Base-by-base conservation (phyloP, 169 alveolate species). In the Sarcocystis neurona region DNA sequence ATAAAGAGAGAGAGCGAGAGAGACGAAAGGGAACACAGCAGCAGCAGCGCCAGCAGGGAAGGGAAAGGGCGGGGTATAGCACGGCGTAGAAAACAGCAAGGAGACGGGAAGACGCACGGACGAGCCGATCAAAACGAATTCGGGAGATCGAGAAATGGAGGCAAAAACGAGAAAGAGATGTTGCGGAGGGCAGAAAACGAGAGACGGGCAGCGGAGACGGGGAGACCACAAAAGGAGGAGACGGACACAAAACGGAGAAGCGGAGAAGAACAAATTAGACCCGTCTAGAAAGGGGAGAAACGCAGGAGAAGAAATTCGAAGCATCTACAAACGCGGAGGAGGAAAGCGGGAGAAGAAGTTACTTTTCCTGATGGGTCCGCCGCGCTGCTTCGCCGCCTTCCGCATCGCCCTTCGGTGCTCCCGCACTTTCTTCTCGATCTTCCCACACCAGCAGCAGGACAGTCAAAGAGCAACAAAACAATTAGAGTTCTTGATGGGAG, bases 341-440 rank as follows among this genome's bases (percentile, higher is more conserved):
- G 53, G 4, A 39, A n/a, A 15, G 18, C 89, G 48, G 27, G 50
- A 15, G 5, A 15, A 37, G 27, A 78, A 6, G 82, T 68, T 48
- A 85, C 90, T 85, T 27, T 70, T 32, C n/a, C 90, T 20, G 18
- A 85, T 85, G 30, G 91, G 91, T 37, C 91, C 91, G 15, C 87
- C 91, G 37, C 60, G 90, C 70, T 94, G 92, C 87, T 95, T 94
- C 39, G 97, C 97, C 89, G 94, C 97, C 90, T 95, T 95, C 60
- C 95, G 93, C 92, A 95, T 89, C 90, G 94, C 95, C 90, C 94
- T 90, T 43, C 94, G 93, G 85, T 94, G 97, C 79, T 94, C 96
- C 68, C 95, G 94, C 30, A 95, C 95, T 75, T 94, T 95, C 92
- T 96, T 96, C 77, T 94, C 95, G 50, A 95, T 95, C 91, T 96